Percentiles rank a stretch among this genome's conserved stretches.
These are phyloP conservation scores for Oryza glumipatula DNA, from an alignment of 176 grass and related monocot species.

Conservation along the genomic window DNA sequence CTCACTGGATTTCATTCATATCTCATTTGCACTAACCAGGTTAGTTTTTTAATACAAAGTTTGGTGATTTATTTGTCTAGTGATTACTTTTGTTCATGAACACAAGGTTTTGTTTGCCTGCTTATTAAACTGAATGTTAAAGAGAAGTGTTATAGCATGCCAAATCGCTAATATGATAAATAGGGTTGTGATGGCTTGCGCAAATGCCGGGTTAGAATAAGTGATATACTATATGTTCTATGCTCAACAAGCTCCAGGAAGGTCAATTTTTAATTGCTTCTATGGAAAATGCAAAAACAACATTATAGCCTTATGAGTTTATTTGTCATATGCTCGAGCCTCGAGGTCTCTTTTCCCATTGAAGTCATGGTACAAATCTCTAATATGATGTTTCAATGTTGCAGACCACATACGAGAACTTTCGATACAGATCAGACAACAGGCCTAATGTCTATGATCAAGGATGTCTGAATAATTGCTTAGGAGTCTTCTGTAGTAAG, in stretches of 20 bases:
- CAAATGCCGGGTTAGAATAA: neutral
- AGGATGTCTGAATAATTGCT: slow-evolving; percentile 78
- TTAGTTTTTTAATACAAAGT: slow-evolving; percentile 41
- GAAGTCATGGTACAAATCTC: neutral
- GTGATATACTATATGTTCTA: slow-evolving; percentile 31
- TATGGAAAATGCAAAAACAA: slow-evolving; percentile 1
- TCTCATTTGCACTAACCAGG: slow-evolving; percentile 94
- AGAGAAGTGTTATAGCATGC: slow-evolving; percentile 6
- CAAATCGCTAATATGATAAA: slow-evolving; percentile 14
- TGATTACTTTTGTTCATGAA: slow-evolving; percentile 6
- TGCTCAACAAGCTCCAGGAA: neutral
- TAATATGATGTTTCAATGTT: slow-evolving; percentile 34
- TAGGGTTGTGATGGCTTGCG: slow-evolving; percentile 13
- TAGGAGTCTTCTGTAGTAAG: slow-evolving; percentile 64
- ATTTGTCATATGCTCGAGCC: neutral
- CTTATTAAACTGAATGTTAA: neutral
- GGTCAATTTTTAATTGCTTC: neutral
- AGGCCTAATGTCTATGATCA: slow-evolving; percentile 68
- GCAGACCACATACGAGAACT: slow-evolving; percentile 96
- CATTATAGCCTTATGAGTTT: neutral
- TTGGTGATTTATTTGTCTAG: neutral
- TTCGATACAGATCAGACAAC: slow-evolving; percentile 79
- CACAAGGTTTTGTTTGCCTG: neutral
- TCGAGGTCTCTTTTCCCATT: neutral
- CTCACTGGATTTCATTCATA: slow-evolving; percentile 97